Percentiles rank a stretch among this genome's conserved stretches.
Conservation (phyloP, 2,329 filamentous ascomycete genomes). For the Verticillium klebahnii region DNA sequence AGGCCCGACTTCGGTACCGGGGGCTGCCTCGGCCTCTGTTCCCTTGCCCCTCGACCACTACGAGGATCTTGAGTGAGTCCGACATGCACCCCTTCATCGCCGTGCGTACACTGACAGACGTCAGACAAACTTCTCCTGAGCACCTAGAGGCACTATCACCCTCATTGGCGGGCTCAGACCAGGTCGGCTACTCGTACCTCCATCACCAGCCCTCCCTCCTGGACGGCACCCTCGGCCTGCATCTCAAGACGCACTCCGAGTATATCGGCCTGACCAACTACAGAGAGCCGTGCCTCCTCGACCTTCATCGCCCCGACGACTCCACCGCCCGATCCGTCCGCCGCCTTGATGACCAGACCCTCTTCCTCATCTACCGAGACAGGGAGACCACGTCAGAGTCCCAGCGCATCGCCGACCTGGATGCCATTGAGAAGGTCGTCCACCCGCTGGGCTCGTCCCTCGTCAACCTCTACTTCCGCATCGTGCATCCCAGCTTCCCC, state of each 20-base stretch:
- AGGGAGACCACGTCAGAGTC: slow-evolving; percentile 29
- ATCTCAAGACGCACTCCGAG: slow-evolving; percentile 54
- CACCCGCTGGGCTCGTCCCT: slow-evolving; percentile 58
- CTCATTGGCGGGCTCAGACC: slow-evolving; percentile 9
- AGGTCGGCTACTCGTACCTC: slow-evolving; percentile 8
- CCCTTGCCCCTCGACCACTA: slow-evolving; percentile 10
- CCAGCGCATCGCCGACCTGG: slow-evolving; percentile 34
- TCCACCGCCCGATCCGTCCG: slow-evolving; percentile 20
- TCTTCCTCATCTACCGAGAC: slow-evolving; percentile 30
- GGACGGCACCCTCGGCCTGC: slow-evolving; percentile 46
- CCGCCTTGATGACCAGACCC: slow-evolving; percentile 27
- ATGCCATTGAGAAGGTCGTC: slow-evolving; percentile 57
- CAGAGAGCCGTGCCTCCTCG: slow-evolving; percentile 52
- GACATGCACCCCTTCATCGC: background rate
- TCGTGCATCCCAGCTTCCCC: slow-evolving; percentile 55
- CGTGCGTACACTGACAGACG: background rate
- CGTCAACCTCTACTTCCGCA: slow-evolving; percentile 63
- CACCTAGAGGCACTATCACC: slow-evolving; percentile 12
- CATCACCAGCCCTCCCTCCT: slow-evolving; percentile 21
- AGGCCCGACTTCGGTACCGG: slow-evolving; percentile 6
- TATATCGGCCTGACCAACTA: slow-evolving; percentile 57
- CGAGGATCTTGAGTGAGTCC: slow-evolving; percentile 12
- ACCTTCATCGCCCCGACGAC: slow-evolving; percentile 49
- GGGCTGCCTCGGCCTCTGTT: background rate
- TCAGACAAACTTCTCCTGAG: slow-evolving; percentile 12